Conservation (phyloP, 2,329 filamentous ascomycete species). For the Blumeriella jaapii region DNA sequence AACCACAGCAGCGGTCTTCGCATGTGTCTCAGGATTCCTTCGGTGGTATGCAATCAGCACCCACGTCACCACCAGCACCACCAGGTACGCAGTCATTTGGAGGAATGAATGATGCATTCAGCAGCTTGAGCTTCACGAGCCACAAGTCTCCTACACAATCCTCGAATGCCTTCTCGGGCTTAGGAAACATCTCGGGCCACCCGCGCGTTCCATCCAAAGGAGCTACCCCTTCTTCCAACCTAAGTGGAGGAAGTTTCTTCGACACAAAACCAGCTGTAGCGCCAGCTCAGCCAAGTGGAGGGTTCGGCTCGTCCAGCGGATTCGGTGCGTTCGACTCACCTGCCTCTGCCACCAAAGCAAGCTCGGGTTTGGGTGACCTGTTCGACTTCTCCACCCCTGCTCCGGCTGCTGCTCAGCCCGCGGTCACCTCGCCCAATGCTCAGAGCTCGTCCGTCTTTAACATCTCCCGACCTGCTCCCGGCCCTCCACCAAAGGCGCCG, state of each 20-base stretch:
- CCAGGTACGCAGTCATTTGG: conserved; percentile 30
- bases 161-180: conserved; percentile 39
- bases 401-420: conserved; percentile 30
- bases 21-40: conserved; percentile 54
- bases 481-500: conserved; percentile 31
- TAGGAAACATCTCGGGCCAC: conserved; percentile 33
- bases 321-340: conserved; percentile 48
- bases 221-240: conserved; percentile 36
- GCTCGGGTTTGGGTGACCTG: conserved; percentile 60
- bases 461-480: conserved; percentile 41
- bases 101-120: conserved; percentile 69
- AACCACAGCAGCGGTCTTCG: conserved; percentile 40
- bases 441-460: conserved; percentile 64
- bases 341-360: conserved; percentile 30
- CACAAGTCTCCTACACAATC: conserved; percentile 35
- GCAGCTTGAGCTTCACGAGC: conserved; percentile 49
- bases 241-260: conserved; percentile 68
- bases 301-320: conserved; percentile 44
- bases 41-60: conserved; percentile 53
- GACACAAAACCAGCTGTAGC: conserved; percentile 49
- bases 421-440: conserved; percentile 27
- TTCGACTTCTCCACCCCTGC: conserved; percentile 60
- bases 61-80: conserved; percentile 32
- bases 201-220: conserved; percentile 30
- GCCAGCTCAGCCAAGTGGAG: conserved; percentile 34